Evolutionary conservation across 176 grass and related monocot genomes (phyloP), one percentile per base, ranked within the genome.

Genomic region (Aegilops sharonensis): DNA sequence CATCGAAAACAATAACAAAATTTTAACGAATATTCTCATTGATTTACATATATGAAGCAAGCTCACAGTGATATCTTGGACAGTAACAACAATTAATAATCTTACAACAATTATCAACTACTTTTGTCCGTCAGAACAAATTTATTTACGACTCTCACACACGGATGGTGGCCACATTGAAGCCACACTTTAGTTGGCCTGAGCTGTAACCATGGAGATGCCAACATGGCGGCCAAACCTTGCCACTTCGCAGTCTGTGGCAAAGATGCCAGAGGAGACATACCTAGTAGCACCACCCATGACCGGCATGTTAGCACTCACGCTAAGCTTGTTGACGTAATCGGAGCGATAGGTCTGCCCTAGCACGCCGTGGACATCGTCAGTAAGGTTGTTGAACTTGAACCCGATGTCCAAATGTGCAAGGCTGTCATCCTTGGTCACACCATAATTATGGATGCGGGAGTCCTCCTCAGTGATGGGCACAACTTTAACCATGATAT

Each of bases 351-450:
- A 95, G 1, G 91, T 93, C 78, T 93, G 93, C 0, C 93, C 91
- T 3, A 95, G 91, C 1, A 95, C 93, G 6, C 91, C 93, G 17
- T 95, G 87, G 1, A 89, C 89, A 3, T 91, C 78, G 11, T 85
- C 72, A 17, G 70, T 79, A 18, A 95, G 81, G 36, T 86, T 72
- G 27, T 86, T 24, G 60, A 93, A 93, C 84, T 85, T 93, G 84
- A 95, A 95, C 0, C 80, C 83, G 1, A 95, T 34, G 50, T 95
- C 89, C 1, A 95, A 82, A 34, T 95, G 89, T 4, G 84, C 84
- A 11, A 95, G 84, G 80, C 48, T 85, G 54, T 93, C 93, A 3
- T 89, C 91, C 3, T 81, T 24, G 0, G 37, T 92, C 23, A 88
- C 74, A 5, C 90, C 88, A 0, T 92, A 92, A 50, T 73, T 90